These are phyloP conservation scores for Manihot esculenta DNA, from an alignment of 441 rosid species.

Conservation along the genomic window DNA sequence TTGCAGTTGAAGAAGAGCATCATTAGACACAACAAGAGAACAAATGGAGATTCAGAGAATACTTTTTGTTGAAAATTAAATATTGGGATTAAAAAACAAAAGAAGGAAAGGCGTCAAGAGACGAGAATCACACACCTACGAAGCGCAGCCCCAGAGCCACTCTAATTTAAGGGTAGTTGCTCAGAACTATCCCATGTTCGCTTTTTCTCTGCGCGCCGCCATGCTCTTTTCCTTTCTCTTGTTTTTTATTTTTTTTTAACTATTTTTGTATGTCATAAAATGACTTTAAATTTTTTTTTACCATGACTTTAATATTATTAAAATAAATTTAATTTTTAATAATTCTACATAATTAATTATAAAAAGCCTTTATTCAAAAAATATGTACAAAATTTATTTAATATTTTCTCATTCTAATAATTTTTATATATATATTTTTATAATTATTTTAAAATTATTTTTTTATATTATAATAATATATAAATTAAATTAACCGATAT, in stretches of 20 bases:
- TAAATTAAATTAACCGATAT: too few species aligned
- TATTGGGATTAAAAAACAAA: neutral
- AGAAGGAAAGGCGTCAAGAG: neutral
- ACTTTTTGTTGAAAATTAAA: neutral
- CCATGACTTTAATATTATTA: too few species aligned
- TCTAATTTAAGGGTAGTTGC: neutral
- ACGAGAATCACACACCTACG: neutral
- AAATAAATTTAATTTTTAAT: too few species aligned
- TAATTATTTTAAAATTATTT: too few species aligned
- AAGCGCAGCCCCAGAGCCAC: neutral
- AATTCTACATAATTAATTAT: too few species aligned
- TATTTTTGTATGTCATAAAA: neutral
- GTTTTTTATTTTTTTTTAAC: neutral
- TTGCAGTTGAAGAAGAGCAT: conserved; percentile 12
- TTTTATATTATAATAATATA: too few species aligned
- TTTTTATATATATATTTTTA: too few species aligned
- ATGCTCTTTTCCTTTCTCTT: neutral
- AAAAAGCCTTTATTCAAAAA: too few species aligned
- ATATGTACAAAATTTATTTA: too few species aligned
- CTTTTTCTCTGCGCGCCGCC: neutral
- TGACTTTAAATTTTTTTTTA: too few species aligned
- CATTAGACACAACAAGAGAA: neutral
- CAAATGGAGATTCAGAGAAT: neutral
- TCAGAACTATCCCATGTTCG: conserved; percentile 37
- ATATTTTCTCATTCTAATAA: too few species aligned